A percentile compares a stretch with the other conserved stretches of the same genome.
Evolutionary conservation across 257 asterid species (phyloP).

Genomic region (Fraxinus americana): DNA sequence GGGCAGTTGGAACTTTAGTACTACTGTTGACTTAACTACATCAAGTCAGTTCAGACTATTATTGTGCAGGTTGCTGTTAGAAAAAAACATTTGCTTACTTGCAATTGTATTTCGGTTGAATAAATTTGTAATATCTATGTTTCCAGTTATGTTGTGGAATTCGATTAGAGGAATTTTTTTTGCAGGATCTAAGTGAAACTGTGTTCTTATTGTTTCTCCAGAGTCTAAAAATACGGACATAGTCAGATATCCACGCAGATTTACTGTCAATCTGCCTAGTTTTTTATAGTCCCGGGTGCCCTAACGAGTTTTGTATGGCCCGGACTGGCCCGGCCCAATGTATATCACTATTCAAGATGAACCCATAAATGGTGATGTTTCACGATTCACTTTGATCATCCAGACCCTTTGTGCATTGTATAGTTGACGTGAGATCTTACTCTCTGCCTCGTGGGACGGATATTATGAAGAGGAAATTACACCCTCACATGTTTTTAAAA

Average conservation of each 20-base stretch:
- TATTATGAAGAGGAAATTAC: no score
- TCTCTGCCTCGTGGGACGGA: no score
- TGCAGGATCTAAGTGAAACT: slow-evolving; percentile 1
- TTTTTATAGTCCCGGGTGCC: not conserved
- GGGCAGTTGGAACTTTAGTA: slow-evolving; percentile 29
- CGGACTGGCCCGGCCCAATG: not conserved
- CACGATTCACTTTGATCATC: not conserved
- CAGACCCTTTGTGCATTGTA: not conserved
- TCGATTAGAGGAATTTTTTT: slow-evolving; percentile 13
- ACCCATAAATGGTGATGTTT: not conserved
- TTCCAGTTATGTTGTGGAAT: slow-evolving; percentile 18
- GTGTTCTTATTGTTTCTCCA: not conserved
- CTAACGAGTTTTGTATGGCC: not conserved
- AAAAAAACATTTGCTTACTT: slow-evolving; percentile 24
- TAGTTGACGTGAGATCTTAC: no score
- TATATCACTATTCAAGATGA: not conserved
- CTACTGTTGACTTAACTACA: slow-evolving; percentile 23
- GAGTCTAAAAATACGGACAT: not conserved
- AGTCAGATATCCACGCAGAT: not conserved
- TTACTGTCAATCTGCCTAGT: not conserved
- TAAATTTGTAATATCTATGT: slow-evolving; percentile 5
- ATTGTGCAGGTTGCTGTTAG: slow-evolving; percentile 26
- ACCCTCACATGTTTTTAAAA: no score
- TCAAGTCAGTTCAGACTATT: slow-evolving; percentile 3
- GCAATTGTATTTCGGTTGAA: slow-evolving; percentile 26